Base-by-base conservation (phyloP, 108 stramenopile genomes). In the Skeletonema costatum region DNA sequence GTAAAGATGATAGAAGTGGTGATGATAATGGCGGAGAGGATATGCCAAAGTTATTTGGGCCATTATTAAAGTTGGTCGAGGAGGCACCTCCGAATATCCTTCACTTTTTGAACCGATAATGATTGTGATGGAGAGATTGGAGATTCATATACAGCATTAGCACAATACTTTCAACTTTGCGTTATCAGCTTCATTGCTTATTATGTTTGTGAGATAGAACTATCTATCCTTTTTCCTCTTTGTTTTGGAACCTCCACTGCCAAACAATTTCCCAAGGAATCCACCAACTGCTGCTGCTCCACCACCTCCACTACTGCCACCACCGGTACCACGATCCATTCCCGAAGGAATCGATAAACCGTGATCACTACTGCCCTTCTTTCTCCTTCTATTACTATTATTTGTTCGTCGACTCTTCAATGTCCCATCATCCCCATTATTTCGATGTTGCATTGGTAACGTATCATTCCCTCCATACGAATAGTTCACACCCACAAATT, bases 11-110 rank as follows among this genome's bases (percentile, higher is more conserved):
- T n/a, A 29, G 21, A 21, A 32, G 38, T 35, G 32, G 48, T 46
- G 36, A 32, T 46, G 36, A 32, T n/a, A 30, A 67, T 13, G 61
- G 64, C 19, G 79, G 60, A 5, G 42, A 67, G 16, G 56, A 36
- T 38, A 16, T 5, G n/a, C 56, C 71, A 13, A 72, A 77, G 8
- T 64, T 95, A n/a, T 95, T 95, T 78, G 91, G 92, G 60, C 94
- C 94, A 13, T 60, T 95, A 42, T 53, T 76, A 59, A 78, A 86
- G 17, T 51, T 95, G 60, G 85, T 95, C 10, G 66, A 86, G 29
- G 88, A 91, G 31, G 72, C 64, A 16, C 91, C 91, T 32, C 32
- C 46, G 32, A 53, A 25, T 32, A 76, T 95, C 0, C 4, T 81
- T 13, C 66, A 84, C 14, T 94, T 91, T 68, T 41, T 93, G 53